Evolutionary conservation across 805 yeast genomes (phyloP).

Genomic region (Saccharomyces paradoxus): DNA sequence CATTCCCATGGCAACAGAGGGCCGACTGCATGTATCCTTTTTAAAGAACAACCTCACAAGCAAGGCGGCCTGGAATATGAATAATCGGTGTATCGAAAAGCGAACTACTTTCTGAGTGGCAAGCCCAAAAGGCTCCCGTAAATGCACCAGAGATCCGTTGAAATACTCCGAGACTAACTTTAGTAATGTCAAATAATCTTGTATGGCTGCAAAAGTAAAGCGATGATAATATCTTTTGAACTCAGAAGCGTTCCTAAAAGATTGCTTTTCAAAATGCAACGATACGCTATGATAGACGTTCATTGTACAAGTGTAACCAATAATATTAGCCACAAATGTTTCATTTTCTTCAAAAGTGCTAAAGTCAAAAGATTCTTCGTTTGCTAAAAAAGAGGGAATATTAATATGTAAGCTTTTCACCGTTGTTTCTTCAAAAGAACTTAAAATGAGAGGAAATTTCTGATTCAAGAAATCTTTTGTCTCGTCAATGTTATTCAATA

Average conservation of each 20-base stretch:
- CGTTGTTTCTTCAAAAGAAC: not conserved
- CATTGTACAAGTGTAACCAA: slow-evolving; percentile 9
- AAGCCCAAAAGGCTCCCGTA: slow-evolving; percentile 4
- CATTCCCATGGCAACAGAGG: not conserved
- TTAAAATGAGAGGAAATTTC: slow-evolving; percentile 7
- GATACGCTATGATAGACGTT: slow-evolving; percentile 6
- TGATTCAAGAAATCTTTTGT: slow-evolving; percentile 4
- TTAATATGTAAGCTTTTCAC: slow-evolving; percentile 10
- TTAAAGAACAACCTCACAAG: slow-evolving; percentile 10
- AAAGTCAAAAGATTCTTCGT: not conserved
- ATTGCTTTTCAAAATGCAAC: slow-evolving; percentile 12
- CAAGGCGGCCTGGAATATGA: slow-evolving; percentile 10
- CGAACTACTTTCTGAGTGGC: slow-evolving; percentile 9
- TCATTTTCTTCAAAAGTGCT: slow-evolving; percentile 4
- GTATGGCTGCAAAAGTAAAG: slow-evolving; percentile 4
- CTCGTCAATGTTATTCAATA: slow-evolving; percentile 7
- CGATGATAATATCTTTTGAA: slow-evolving; percentile 6
- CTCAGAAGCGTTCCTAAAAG: slow-evolving; percentile 1
- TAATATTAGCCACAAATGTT: slow-evolving; percentile 8
- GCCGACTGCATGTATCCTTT: not conserved
- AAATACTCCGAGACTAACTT: slow-evolving; percentile 5
- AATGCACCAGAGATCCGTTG: slow-evolving; percentile 1
- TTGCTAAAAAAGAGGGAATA: not conserved
- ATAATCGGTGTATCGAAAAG: slow-evolving; percentile 7
- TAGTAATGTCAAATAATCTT: slow-evolving; percentile 3